Percentiles rank a stretch among this genome's conserved stretches.
Conservation (phyloP, 140 eudicot genomes). For the Cichorium intybus region DNA sequence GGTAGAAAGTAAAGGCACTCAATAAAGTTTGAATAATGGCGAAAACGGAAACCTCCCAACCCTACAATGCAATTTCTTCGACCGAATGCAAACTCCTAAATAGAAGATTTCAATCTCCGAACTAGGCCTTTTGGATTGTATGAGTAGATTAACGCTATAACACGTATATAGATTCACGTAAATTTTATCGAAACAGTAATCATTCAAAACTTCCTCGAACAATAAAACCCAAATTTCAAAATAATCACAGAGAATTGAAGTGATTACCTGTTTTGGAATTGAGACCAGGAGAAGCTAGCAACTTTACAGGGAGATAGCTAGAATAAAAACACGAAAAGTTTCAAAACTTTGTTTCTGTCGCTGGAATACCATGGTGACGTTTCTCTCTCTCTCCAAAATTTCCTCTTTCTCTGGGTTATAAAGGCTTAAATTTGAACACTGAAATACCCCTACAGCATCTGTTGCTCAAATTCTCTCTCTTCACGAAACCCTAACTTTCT, state of each 20-base stretch:
- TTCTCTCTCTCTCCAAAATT: slow-evolving; percentile 6
- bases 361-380: neutral
- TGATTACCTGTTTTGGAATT: slow-evolving; percentile 10
- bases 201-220: neutral
- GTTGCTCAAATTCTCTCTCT: slow-evolving; percentile 6
- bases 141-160: neutral
- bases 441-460: slow-evolving; percentile 1
- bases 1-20: neutral
- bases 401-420: neutral
- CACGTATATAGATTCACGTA: neutral
- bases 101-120: neutral
- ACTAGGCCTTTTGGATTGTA: neutral
- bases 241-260: neutral
- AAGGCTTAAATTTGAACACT: slow-evolving; percentile 1
- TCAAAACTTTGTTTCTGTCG: neutral
- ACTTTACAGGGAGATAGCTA: neutral
- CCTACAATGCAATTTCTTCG: neutral
- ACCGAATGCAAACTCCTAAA: slow-evolving; percentile 4
- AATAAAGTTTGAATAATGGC: neutral
- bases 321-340: neutral
- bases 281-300: neutral
- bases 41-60: neutral
- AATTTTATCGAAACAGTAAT: neutral
- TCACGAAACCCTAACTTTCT: slow-evolving; percentile 28
- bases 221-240: neutral